Percentiles rank a stretch among this genome's conserved stretches.
Evolutionary conservation across 768 basidiomycete species (phyloP).

Genomic region (Boletus vinaceobasis): DNA sequence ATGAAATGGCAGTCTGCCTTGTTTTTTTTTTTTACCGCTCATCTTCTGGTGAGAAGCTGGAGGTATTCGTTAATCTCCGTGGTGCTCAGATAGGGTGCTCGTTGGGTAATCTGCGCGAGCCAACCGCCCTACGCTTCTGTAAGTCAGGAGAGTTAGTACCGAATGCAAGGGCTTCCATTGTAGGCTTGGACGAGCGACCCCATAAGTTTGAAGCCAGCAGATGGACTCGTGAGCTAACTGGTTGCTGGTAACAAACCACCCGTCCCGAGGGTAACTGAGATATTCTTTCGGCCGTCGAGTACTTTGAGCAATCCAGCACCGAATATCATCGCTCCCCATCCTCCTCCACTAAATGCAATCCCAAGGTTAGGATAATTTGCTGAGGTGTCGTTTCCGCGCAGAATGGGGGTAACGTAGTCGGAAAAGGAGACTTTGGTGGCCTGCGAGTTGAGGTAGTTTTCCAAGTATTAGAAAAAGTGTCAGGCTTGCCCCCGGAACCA

Average conservation of each 20-base stretch:
- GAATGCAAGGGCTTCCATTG: background rate
- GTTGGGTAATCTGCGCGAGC: background rate
- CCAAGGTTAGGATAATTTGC: too few species aligned
- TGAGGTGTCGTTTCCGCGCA: too few species aligned
- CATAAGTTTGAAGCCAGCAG: background rate
- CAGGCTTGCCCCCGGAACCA: background rate
- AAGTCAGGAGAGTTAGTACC: background rate
- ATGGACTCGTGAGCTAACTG: background rate
- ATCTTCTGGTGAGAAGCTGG: background rate
- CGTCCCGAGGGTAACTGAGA: too few species aligned
- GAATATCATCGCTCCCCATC: too few species aligned
- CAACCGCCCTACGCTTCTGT: background rate
- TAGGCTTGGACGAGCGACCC: background rate
- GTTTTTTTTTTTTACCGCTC: background rate
- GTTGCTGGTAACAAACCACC: background rate
- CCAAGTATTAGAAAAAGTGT: background rate
- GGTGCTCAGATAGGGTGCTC: background rate
- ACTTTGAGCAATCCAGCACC: too few species aligned
- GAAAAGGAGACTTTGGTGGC: background rate
- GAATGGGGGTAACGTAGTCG: too few species aligned
- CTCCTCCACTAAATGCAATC: too few species aligned
- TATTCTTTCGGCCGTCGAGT: too few species aligned
- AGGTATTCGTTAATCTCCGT: background rate
- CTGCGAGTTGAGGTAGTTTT: background rate
- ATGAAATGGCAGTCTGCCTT: background rate